A percentile compares a stretch with the other conserved stretches of the same genome.
phyloP scores from a whole-genome alignment of 2,329 filamentous ascomycete species.

The Stenocarpella maydis region DNA sequence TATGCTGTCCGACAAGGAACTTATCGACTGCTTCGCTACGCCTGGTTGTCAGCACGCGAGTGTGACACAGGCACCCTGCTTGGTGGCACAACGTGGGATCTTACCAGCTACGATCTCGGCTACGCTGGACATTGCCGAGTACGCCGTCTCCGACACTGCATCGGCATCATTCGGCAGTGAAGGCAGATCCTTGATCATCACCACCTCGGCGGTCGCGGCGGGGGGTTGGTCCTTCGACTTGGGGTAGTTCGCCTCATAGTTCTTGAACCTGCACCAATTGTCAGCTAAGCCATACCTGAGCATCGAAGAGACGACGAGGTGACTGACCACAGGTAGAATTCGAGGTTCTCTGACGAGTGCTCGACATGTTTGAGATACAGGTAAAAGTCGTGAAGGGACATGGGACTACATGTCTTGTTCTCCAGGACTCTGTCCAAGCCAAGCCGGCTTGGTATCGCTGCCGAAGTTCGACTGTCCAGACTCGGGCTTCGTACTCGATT shows the following conservation, averaged over 20 bases:
- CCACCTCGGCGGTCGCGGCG: background rate
- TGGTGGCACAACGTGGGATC: background rate
- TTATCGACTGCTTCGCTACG: constrained; percentile 30
- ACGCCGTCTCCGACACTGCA: background rate
- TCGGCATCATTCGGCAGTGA: background rate
- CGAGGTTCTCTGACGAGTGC: constrained; percentile 57
- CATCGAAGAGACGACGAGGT: background rate
- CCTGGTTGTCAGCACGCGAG: background rate
- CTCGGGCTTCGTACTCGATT: constrained; percentile 25
- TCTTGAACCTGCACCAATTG: constrained; percentile 49
- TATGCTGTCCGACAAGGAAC: constrained; percentile 33
- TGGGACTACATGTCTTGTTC: constrained; percentile 58
- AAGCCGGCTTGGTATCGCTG: constrained; percentile 50
- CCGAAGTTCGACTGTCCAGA: constrained; percentile 47
- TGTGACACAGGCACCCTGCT: background rate
- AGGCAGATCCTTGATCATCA: background rate
- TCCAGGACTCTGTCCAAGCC: constrained; percentile 55
- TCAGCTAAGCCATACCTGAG: constrained; percentile 5
- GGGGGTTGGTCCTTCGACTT: constrained; percentile 33
- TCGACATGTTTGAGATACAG: constrained; percentile 61
- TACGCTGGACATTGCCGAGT: background rate
- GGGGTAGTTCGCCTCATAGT: constrained; percentile 49
- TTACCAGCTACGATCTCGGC: constrained; percentile 17
- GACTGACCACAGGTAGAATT: constrained; percentile 57
- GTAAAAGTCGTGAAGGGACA: constrained; percentile 60